Evolutionary conservation across 257 asterid genomes (phyloP).

Genomic region (Jasminum sambac): DNA sequence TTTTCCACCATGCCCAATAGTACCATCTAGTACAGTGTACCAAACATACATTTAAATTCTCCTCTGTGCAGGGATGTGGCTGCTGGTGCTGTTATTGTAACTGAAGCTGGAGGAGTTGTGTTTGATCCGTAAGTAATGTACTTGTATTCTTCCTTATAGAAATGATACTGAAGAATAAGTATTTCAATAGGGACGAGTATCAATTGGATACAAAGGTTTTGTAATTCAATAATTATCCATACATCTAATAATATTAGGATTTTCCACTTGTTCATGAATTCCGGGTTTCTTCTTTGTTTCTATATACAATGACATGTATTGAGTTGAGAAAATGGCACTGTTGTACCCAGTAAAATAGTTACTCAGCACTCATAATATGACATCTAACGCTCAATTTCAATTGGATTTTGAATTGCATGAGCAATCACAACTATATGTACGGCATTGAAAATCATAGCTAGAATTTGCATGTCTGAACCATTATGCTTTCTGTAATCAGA

Average conservation of each 20-base stretch:
- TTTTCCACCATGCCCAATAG: not conserved
- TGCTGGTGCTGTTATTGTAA: slow-evolving; percentile 79
- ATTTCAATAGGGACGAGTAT: not conserved
- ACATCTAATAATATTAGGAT: too few species aligned
- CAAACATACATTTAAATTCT: slow-evolving; percentile 2
- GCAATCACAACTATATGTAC: not conserved
- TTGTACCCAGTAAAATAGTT: not conserved
- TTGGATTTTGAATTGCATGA: not conserved
- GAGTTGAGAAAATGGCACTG: not conserved
- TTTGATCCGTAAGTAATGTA: slow-evolving; percentile 74
- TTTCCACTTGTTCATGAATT: not conserved
- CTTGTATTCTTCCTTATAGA: not conserved
- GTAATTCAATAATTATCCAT: not conserved
- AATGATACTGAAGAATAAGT: not conserved
- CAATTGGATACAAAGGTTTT: not conserved
- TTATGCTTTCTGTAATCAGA: slow-evolving; percentile 33
- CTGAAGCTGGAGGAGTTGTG: slow-evolving; percentile 78
- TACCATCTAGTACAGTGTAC: not conserved
- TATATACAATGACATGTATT: not conserved
- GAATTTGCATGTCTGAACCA: not conserved
- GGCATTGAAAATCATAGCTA: not conserved
- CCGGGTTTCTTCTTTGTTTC: not conserved
- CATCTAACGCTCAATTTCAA: not conserved
- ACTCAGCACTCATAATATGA: not conserved
- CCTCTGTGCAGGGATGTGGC: slow-evolving; percentile 73